Base-by-base conservation (phyloP, 805 yeast genomes). In the Lachancea dasiensis region DNA sequence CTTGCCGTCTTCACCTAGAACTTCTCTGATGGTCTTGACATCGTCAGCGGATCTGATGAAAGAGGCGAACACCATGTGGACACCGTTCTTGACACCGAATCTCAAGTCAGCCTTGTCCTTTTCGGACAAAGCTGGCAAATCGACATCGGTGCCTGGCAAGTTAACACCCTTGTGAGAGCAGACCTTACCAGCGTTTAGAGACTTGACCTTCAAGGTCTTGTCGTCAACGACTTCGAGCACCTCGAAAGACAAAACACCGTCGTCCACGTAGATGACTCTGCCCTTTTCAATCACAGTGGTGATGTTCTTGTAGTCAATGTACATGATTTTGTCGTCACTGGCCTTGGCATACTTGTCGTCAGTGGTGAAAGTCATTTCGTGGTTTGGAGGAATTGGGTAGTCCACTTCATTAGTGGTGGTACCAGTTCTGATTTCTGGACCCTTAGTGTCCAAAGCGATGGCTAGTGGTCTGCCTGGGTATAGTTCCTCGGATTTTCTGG, bases 371-470 rank as follows among this genome's bases (percentile, higher is more conserved):
- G 72, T 78, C 95, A 92, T 84, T 67, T 82, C 90, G 67, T 86
- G 95, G 69, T 78, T 79, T 45, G 92, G 75, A 31, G 75, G 67
- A 58, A 92, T 83, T 59, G 95, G 82, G 69, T 68, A 86, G 63
- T 92, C 98, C 45, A 68, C 66, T 43, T 77, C 84, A 58, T 75
- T 85, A 48, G 68, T 64, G 55, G 98, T 92, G 66, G 87, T 79
- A 68, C 98, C 98, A 43, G 98, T 90, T 79, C 98, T 86, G 72
- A 92, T 92, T 73, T 92, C 98, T 48, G 98, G 98, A 55, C 98
- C 98, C 78, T 92, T 92, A 67, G 97, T 92, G 68, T 92, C 98
- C 57, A 92, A 79, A 50, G 98, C 98, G 68, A 92, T 89, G 46
- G 96, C 97, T 59, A 92, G 75, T 39, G 97, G 98, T 72, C 97